Base-by-base conservation (phyloP, 2,329 filamentous ascomycete species). In the Trichoderma polysporum region DNA sequence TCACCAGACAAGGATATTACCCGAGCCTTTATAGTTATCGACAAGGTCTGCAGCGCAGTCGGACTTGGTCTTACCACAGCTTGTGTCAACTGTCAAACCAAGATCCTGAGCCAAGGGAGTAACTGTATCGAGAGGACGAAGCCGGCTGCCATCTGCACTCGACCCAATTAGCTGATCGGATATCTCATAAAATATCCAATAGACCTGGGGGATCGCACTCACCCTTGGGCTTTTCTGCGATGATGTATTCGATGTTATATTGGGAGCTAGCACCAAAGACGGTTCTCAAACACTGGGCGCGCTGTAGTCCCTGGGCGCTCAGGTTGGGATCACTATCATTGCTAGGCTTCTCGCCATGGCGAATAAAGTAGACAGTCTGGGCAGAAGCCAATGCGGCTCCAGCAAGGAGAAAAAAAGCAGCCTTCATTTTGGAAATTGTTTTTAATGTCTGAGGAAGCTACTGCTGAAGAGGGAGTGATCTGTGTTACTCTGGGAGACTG, bases 271-370 rank as follows among this genome's bases (percentile, higher is more conserved):
- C 73, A 0, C 85, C 84, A 71, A 90, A 90, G 1, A 89, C 84
- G 9, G 70, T 78, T 12, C 83, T 78, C n/a, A 90, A 76, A 69
- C 87, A 89, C 71, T 89, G 83, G 0, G 87, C 84, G 17, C 87
- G 84, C 74, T 86, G 67, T 63, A 81, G 69, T n/a, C 87, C 87
- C 68, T 82, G 71, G 0, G 79, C 70, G 65, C 75, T 86, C 53
- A 89, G 78, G 2, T 86, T 86, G 41, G 53, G 59, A 17, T 69
- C 78, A 17, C 79, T 79, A 60, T 83, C 76, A 4, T 80, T 80
- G 41, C 80, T 75, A 1, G 87, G 86, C 75, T 90, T 90, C 75
- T 90, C 87, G 67, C 87, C 87, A 70, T 90, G 87, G 19, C 87
- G 84, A 73, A 90, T 89, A 9, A 89, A 76, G 73, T 88, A 90